Evolutionary conservation across 192 early-diverging fungal species (phyloP), one percentile per base, ranked within the genome.

Genomic region (Radiomyces spectabilis): DNA sequence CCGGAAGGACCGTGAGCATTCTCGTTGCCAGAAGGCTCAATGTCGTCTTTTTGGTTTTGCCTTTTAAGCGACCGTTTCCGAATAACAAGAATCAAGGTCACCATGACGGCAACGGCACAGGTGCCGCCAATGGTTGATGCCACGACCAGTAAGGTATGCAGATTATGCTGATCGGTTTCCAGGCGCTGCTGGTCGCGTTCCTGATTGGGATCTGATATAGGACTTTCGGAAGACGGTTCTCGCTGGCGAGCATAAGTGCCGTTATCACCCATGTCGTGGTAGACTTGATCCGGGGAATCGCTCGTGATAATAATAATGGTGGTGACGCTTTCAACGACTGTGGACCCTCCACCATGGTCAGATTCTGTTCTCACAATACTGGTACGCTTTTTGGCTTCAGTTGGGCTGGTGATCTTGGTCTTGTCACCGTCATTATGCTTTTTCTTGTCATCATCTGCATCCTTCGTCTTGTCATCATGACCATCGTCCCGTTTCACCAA

Each of bases 311-410:
- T 48, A 7, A 62, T 29, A 31, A 62, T 37, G 19, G 60, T 55
- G 1, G 60, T 42, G 1, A 54, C 31, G 26, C 53, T 39, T 12
- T 51, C 52, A 18, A 62, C 32, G 5, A 55, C 1, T 10, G 51
- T 52, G 18, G 55, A 12, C 9, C 60, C 52, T 13, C 60, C 60
- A 62, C 60, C n/a, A 62, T 34, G 3, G 52, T 47, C 16, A 62
- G 30, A 30, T 54, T 62, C 16, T 62, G 47, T 29, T 49, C 37
- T 41, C 37, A n/a, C 39, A 24, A 59, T n/a, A 47, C 45, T 47
- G 6, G 12, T 27, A 19, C 40, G n/a, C 25, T 40, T 22, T 15
- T 35, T 51, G 18, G 25, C 30, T 4, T 31, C 21, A 18, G 15
- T 31, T 26, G 29, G 13, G 5, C 33, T 33, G 47, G 42, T 9